Conservation (phyloP, 306 rosid genomes). For the Vigna unguiculata region DNA sequence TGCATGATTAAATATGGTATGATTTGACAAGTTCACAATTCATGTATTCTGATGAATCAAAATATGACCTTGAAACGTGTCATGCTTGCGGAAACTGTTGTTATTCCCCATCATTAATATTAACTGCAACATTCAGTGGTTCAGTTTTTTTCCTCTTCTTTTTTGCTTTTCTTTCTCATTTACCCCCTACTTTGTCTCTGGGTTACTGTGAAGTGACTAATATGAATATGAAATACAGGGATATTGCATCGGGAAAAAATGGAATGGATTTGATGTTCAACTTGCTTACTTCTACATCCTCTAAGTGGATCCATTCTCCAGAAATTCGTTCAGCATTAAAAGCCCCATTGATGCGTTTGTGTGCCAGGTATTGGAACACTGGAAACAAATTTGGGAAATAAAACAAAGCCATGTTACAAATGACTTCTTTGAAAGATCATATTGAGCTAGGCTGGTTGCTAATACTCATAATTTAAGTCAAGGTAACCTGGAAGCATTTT, state of each 20-base stretch:
- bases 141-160: not conserved
- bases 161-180: not conserved
- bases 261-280: conserved; percentile 82
- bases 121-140: not conserved
- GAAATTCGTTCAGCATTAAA: conserved; percentile 63
- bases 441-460: conserved; percentile 4
- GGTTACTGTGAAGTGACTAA: conserved; percentile 34
- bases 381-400: conserved; percentile 35
- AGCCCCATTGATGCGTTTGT: conserved; percentile 74
- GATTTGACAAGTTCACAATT: not conserved
- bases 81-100: not conserved
- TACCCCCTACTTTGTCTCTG: conserved; percentile 23
- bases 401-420: conserved; percentile 33
- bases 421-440: conserved; percentile 24
- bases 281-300: conserved; percentile 74
- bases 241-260: conserved; percentile 59
- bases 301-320: conserved; percentile 70
- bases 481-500: conserved; percentile 13
- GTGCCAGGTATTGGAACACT: conserved; percentile 65
- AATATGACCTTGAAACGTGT: not conserved
- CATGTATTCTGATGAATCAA: not conserved
- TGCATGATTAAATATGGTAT: not conserved
- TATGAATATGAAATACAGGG: conserved; percentile 58
- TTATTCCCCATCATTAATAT: not conserved
- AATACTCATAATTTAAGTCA: conserved; percentile 20